These are phyloP conservation scores for Artemisia argyi DNA, from an alignment of 129 eudicot genomes.

Conservation along the genomic window DNA sequence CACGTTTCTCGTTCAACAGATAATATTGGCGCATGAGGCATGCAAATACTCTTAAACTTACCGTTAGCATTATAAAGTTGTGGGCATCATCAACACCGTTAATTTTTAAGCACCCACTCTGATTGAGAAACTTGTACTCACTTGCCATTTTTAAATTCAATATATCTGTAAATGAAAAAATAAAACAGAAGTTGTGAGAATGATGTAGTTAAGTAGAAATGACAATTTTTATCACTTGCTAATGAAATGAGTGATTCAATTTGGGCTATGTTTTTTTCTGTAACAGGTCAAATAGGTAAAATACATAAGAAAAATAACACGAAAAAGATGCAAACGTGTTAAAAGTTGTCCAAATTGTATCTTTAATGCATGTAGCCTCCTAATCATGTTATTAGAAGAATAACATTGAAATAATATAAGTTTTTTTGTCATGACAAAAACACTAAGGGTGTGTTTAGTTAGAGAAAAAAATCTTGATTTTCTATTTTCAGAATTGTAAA, in stretches of 20 bases:
- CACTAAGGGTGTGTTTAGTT: too few species aligned
- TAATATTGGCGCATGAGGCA: conserved; percentile 4
- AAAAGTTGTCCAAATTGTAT: not conserved
- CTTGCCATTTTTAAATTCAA: conserved; percentile 69
- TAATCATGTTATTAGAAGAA: not conserved
- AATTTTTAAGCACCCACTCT: conserved; percentile 73
- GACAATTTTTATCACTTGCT: not conserved
- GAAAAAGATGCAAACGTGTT: not conserved
- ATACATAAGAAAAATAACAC: not conserved
- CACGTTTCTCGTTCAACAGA: not conserved
- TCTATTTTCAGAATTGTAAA: too few species aligned
- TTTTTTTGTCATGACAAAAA: not conserved
- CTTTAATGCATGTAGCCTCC: not conserved
- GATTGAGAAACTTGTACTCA: conserved; percentile 77
- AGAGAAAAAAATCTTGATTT: too few species aligned
- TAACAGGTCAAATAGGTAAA: not conserved
- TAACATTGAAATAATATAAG: not conserved
- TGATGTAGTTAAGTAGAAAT: not conserved
- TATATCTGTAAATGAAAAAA: conserved; percentile 48
- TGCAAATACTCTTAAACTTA: conserved; percentile 23
- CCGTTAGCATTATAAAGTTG: conserved; percentile 65
- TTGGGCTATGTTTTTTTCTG: not conserved
- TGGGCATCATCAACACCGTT: conserved; percentile 70
- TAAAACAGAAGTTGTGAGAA: conserved; percentile 1
- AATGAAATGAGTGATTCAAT: not conserved